phyloP scores from a whole-genome alignment of 1,284 basidiomycete genomes.

The Leucoagaricus sp. region DNA sequence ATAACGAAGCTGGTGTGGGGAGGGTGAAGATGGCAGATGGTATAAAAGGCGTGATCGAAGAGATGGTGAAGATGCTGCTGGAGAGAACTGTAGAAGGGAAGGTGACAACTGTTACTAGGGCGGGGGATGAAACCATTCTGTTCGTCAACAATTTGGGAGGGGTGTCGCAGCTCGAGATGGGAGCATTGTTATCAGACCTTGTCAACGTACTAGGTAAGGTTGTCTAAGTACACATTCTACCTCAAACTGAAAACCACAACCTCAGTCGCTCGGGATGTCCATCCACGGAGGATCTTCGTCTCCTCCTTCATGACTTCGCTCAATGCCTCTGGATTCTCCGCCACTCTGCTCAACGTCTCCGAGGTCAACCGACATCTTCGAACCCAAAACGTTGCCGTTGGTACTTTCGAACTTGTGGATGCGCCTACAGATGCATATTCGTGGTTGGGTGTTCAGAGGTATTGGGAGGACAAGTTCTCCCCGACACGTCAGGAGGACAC shows the following conservation, averaged over 20 bases:
- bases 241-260: too few species aligned
- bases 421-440: conserved; percentile 35
- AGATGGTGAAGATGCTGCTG: conserved; percentile 36
- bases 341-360: conserved; percentile 36
- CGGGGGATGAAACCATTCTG: conserved; percentile 37
- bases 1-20: conserved; percentile 58
- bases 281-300: conserved; percentile 33
- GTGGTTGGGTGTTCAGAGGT: conserved; percentile 30
- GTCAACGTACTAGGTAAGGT: conserved; percentile 41
- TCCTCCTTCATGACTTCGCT: conserved; percentile 42
- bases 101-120: neutral
- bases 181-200: conserved; percentile 46
- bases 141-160: conserved; percentile 62
- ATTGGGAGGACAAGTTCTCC: conserved; percentile 17
- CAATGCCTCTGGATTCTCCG: conserved; percentile 40
- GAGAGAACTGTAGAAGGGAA: conserved; percentile 21
- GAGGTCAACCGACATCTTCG: conserved; percentile 18
- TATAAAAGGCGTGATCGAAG: conserved; percentile 32
- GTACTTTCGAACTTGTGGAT: conserved; percentile 31
- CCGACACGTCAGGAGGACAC: neutral
- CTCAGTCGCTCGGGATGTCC: neutral
- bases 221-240: neutral
- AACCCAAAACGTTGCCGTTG: conserved; percentile 12
- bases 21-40: conserved; percentile 30
- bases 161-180: conserved; percentile 54